Conservation (phyloP, 768 basidiomycete genomes). For the Suillus variegatus region DNA sequence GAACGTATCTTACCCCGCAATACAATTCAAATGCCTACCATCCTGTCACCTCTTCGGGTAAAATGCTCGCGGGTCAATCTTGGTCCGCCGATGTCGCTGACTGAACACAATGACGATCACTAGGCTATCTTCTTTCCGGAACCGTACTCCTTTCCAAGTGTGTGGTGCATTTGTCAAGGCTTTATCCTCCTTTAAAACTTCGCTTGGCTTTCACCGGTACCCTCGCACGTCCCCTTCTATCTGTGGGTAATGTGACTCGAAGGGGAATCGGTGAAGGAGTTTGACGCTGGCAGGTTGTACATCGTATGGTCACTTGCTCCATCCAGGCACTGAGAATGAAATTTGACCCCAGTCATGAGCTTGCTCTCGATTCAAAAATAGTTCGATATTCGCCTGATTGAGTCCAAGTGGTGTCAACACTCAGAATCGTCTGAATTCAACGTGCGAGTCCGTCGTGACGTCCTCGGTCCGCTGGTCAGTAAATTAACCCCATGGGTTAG, state of each 20-base stretch:
- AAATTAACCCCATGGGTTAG: background rate
- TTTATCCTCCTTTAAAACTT: background rate
- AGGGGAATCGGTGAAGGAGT: background rate
- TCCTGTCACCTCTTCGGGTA: background rate
- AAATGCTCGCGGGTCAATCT: background rate
- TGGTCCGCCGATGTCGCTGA: background rate
- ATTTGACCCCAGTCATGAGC: background rate
- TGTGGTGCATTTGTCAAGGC: background rate
- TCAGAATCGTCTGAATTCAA: background rate
- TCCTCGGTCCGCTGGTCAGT: background rate
- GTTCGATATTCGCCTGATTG: background rate
- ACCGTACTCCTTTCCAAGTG: background rate
- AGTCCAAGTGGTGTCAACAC: background rate
- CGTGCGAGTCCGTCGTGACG: background rate
- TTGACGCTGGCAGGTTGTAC: background rate
- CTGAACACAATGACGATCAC: background rate
- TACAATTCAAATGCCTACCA: constrained; percentile 3
- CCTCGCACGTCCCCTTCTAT: background rate
- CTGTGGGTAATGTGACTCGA: background rate
- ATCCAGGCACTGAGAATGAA: constrained; percentile 10
- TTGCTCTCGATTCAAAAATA: background rate
- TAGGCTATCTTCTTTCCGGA: background rate
- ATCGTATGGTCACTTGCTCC: background rate
- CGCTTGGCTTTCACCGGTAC: background rate
- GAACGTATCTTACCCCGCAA: constrained; percentile 5